Evolutionary conservation across 2,329 filamentous ascomycete genomes (phyloP), one percentile per base, ranked within the genome.

Genomic region (Paraphaeosphaeria minitans): DNA sequence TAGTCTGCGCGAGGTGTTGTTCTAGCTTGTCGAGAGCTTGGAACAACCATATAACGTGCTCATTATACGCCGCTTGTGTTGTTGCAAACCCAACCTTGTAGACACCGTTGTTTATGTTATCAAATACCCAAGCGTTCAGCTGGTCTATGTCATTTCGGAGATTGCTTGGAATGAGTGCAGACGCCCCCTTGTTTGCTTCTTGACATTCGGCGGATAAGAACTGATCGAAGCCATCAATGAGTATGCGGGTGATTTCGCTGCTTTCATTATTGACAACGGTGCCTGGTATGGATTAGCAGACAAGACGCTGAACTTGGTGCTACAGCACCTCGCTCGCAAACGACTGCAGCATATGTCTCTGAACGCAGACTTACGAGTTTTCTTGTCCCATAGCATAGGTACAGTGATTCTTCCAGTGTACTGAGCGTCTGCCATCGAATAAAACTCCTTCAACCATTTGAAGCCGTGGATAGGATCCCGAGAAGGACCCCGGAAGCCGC

Each of bases 71-170:
- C 64, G 87, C 85, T 77, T 94, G 89, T 0, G 89, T 91, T 4
- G 88, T 93, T 29, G 93, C 93, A 72, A 97, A 97, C 37, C 93
- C 93, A 59, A 87, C 77, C 66, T 83, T 82, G 67, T 83, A 85
- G 4, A 85, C 81, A 0, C 83, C 83, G 58, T 85, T 83, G 67
- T 85, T 85, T 57, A 85, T 77, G 2, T 70, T 73, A 49, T 81
- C 86, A 77, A 96, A 96, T 29, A 88, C 91, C 92, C 93, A 97
- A 54, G 83, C 84, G 75, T 96, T 90, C 47, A 88, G 82, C 60
- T 86, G 85, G 61, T 97, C 92, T 67, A 97, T 96, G 52, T 89
- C 76, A 42, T 68, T 68, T 45, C 82, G 83, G n/a, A 96, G 80
- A 0, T 81, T 70, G 45, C 83, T 73, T 0, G 93, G 92, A 74